phyloP scores from a whole-genome alignment of 2,329 filamentous ascomycete species.

The Thelonectria olida region DNA sequence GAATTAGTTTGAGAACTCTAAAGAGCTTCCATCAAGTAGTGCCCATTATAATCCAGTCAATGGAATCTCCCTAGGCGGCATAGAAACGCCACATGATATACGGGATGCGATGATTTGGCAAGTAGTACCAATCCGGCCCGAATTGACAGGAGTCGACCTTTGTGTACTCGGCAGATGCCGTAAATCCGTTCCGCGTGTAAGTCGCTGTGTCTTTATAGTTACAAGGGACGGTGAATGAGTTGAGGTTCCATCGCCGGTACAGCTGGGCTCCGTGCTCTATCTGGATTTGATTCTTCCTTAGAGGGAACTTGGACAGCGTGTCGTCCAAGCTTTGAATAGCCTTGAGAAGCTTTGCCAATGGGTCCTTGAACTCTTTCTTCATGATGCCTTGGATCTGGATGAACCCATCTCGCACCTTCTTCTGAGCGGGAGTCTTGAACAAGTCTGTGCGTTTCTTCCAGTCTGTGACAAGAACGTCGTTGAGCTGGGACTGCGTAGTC shows the following conservation, averaged over 20 bases:
- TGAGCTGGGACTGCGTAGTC: not conserved
- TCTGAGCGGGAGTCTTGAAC: not conserved
- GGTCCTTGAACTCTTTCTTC: conserved; percentile 20
- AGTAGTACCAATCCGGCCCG: conserved; percentile 10
- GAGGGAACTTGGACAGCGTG: conserved; percentile 12
- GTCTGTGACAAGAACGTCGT: not conserved
- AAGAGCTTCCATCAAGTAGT: too few relatives aligned
- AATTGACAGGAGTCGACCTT: conserved; percentile 17
- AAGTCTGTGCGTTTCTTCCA: conserved; percentile 4
- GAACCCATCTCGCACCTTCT: not conserved
- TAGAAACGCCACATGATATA: conserved; percentile 20
- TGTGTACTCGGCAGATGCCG: not conserved
- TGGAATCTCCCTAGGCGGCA: too few relatives aligned
- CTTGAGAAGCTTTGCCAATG: conserved; percentile 22
- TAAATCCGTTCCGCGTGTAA: not conserved
- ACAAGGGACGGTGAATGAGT: conserved; percentile 23
- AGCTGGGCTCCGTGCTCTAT: not conserved
- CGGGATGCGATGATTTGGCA: conserved; percentile 22
- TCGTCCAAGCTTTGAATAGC: conserved; percentile 18
- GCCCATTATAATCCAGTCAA: too few relatives aligned
- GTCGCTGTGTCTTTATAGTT: not conserved
- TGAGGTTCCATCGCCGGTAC: conserved; percentile 16
- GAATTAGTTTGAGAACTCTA: too few relatives aligned
- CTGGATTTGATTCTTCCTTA: conserved; percentile 21
- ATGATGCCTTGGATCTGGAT: conserved; percentile 20